A percentile compares a stretch with the other conserved stretches of the same genome.
Conservation (phyloP, 495 filamentous ascomycete genomes). For the Penicillium desertorum region DNA sequence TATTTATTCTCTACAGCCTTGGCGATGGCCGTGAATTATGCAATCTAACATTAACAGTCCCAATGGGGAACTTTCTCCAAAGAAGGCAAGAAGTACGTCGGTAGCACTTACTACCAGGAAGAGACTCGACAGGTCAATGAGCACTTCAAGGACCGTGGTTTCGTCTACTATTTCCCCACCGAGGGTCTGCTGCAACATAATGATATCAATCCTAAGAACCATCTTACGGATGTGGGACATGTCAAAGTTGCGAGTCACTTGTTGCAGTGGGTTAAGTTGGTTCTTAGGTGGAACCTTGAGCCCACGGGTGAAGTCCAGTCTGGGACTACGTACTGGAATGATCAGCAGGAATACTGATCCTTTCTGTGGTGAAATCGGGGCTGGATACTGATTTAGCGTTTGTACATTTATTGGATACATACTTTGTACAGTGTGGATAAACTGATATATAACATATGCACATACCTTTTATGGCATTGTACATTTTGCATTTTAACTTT, state of each 20-base stretch:
- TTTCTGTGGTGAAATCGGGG: background rate
- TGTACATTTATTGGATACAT: constrained; percentile 3
- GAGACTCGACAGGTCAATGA: constrained; percentile 56
- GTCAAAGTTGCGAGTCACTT: constrained; percentile 68
- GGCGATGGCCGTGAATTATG: no score
- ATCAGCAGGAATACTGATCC: constrained; percentile 48
- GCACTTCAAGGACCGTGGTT: constrained; percentile 56
- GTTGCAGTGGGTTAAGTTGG: constrained; percentile 53
- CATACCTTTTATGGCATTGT: background rate
- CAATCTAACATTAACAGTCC: constrained; percentile 38
- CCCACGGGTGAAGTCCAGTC: constrained; percentile 65
- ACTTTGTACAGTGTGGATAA: background rate
- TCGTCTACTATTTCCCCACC: constrained; percentile 69
- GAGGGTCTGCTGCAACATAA: constrained; percentile 68
- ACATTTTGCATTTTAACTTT: background rate
- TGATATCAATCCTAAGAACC: constrained; percentile 62
- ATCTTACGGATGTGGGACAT: constrained; percentile 67
- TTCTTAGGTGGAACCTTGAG: constrained; percentile 61
- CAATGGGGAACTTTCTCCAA: constrained; percentile 61
- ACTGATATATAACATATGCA: background rate
- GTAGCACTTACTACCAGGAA: constrained; percentile 48
- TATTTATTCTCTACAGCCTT: background rate
- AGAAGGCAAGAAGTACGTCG: constrained; percentile 53
- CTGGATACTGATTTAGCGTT: background rate
- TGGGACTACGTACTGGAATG: constrained; percentile 62